Evolutionary conservation across 2,329 filamentous ascomycete genomes (phyloP).

Genomic region (Penicillium sp.): DNA sequence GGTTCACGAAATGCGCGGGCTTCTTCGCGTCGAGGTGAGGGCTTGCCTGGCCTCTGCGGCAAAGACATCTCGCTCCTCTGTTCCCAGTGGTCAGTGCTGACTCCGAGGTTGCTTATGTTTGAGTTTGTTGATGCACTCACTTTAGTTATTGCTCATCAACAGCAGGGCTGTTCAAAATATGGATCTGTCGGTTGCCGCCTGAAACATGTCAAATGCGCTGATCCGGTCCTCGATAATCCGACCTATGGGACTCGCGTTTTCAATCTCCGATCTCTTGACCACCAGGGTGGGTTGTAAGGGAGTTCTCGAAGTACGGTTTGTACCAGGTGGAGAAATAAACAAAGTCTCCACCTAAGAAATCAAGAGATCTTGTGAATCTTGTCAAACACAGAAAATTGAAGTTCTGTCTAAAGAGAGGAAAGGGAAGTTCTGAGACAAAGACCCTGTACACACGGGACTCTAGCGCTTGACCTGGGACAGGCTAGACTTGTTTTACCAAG

Average conservation of each 20-base stretch:
- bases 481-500: conserved; percentile 1
- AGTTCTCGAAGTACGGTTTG: conserved; percentile 12
- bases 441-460: conserved; percentile 2
- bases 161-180: neutral
- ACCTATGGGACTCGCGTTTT: neutral
- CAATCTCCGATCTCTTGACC: neutral
- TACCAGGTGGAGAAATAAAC: conserved; percentile 26
- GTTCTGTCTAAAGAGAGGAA: neutral
- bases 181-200: conserved; percentile 3
- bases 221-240: neutral
- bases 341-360: conserved; percentile 16
- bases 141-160: conserved; percentile 9
- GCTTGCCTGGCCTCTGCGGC: conserved; percentile 62
- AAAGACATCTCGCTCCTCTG: conserved; percentile 45
- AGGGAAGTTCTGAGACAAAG: conserved; percentile 2
- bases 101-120: no score
- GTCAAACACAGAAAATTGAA: no score
- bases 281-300: neutral
- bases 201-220: conserved; percentile 11
- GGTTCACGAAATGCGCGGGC: conserved; percentile 65
- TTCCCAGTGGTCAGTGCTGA: neutral
- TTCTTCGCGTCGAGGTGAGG: conserved; percentile 60
- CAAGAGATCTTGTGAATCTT: neutral
- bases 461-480: conserved; percentile 1
- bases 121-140: conserved; percentile 9